A percentile compares a stretch with the other conserved stretches of the same genome.
These are phyloP conservation scores for Venturia carpophila DNA, from an alignment of 2,329 filamentous ascomycete species.

Conservation along the genomic window DNA sequence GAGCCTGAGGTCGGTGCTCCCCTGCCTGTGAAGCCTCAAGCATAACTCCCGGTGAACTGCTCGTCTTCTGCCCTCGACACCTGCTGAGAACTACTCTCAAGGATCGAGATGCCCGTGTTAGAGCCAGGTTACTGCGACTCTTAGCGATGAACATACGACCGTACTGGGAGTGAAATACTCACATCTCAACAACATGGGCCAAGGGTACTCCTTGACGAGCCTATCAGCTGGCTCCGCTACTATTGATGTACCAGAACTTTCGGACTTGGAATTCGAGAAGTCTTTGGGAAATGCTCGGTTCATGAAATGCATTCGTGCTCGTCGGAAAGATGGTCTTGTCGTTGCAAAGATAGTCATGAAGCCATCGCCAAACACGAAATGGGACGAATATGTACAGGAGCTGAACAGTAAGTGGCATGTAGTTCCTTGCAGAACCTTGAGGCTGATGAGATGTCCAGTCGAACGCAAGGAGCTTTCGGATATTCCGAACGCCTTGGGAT, in stretches of 20 bases:
- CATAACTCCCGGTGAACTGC: not conserved
- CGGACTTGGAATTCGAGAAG: slow-evolving; percentile 85
- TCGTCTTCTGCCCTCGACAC: not conserved
- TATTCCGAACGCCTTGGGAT: slow-evolving; percentile 83
- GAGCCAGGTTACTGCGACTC: not conserved
- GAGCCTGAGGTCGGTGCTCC: not conserved
- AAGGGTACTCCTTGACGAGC: slow-evolving; percentile 90
- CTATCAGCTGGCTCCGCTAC: slow-evolving; percentile 85
- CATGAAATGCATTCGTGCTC: slow-evolving; percentile 90
- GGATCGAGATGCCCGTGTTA: not conserved
- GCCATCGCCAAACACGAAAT: slow-evolving; percentile 71
- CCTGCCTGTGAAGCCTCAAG: not conserved
- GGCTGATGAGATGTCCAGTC: slow-evolving; percentile 39
- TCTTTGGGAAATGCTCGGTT: slow-evolving; percentile 87
- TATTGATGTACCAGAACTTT: slow-evolving; percentile 87
- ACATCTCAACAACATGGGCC: slow-evolving; percentile 59
- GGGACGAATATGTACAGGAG: slow-evolving; percentile 68
- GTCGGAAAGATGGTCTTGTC: slow-evolving; percentile 82
- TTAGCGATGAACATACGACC: not conserved
- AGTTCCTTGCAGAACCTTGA: not conserved
- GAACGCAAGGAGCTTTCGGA: slow-evolving; percentile 73
- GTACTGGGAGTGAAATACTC: not conserved
- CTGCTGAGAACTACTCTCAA: not conserved
- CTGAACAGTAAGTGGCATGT: slow-evolving; percentile 56
- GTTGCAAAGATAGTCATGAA: slow-evolving; percentile 95